These are phyloP conservation scores for Claviceps sp. DNA, from an alignment of 2,329 filamentous ascomycete genomes.

Conservation along the genomic window DNA sequence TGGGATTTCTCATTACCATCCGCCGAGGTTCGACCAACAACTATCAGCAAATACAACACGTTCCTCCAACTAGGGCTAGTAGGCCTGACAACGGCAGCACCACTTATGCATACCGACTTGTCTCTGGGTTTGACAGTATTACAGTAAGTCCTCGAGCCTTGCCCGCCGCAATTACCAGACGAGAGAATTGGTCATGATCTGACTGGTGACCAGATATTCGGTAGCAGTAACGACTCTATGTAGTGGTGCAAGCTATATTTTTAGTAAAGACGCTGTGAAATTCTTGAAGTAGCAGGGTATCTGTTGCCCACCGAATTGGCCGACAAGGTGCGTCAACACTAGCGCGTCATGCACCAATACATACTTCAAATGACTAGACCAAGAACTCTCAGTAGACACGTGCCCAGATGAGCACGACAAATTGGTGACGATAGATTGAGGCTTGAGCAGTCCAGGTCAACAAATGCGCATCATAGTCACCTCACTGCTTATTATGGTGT, in stretches of 20 bases:
- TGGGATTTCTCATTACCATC: conserved; percentile 95
- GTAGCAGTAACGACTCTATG: conserved; percentile 84
- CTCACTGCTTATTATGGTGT: too few relatives aligned
- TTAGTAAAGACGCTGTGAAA: conserved; percentile 76
- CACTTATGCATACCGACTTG: conserved; percentile 52
- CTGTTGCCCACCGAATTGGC: too few relatives aligned
- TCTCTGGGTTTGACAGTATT: conserved; percentile 40
- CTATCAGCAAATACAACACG: conserved; percentile 85
- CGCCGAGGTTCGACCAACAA: conserved; percentile 72
- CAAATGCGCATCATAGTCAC: too few relatives aligned
- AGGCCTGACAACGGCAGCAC: conserved; percentile 69
- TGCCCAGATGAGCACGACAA: too few relatives aligned
- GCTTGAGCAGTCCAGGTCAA: too few relatives aligned
- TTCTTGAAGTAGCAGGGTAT: conserved; percentile 41
- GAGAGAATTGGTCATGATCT: not conserved
- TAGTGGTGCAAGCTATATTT: conserved; percentile 88
- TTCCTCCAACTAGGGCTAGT: conserved; percentile 81
- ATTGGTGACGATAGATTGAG: too few relatives aligned
- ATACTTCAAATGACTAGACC: too few relatives aligned
- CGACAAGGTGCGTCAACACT: too few relatives aligned
- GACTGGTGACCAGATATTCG: conserved; percentile 44
- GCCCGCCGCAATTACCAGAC: not conserved
- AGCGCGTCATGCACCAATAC: too few relatives aligned
- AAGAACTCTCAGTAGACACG: too few relatives aligned
- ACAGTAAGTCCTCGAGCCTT: conserved; percentile 39